Evolutionary conservation across 2,329 filamentous ascomycete genomes (phyloP), one percentile per base, ranked within the genome.

Genomic region (Coniochaeta hoffmannii): DNA sequence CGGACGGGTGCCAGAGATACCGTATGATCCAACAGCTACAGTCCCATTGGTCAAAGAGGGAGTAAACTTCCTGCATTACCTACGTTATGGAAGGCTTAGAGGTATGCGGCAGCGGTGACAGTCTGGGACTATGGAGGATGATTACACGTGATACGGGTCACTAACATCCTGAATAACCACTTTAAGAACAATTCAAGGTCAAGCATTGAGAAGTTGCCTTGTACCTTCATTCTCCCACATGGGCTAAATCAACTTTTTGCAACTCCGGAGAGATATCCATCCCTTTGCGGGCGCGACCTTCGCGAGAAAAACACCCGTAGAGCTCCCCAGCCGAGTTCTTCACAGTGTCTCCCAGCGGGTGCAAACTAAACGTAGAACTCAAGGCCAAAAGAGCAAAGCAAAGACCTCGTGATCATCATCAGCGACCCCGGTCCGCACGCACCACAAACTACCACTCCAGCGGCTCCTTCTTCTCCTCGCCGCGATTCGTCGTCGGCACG

Each of bases 401-500:
- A 51, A 12, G n/a, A 31, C 32, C 30, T 5, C 15, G 10, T 51
- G 28, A 34, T 51, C 12, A 22, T 28, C 22, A 51, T 11, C 49
- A 51, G 14, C 19, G n/a, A 34, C 32, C 14, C 19, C n/a, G n/a
- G n/a, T n/a, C n/a, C n/a, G n/a, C n/a, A n/a, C 17, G 19, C 31
- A 2, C n/a, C 49, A 28, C 12, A 28, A 17, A 26, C 73, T 79
- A 96, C 91, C 92, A 97, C 67, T 96, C 91, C 62, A 96, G 76
- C 50, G 92, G 92, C 73, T 96, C 91, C 61, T 79, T 86, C 69
- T 91, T 85, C 65, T 86, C 83, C 71, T 95, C 87, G 1, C 92
- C 92, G 15, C 90, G 78, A 74, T 96, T 97, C 59, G 92, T 96
- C 76, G 86, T 93, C 36, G 92, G 90, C 38, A 96, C 86, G 5